Conservation (phyloP, 2,329 filamentous ascomycete genomes). For the Cladophialophora chaetospira region DNA sequence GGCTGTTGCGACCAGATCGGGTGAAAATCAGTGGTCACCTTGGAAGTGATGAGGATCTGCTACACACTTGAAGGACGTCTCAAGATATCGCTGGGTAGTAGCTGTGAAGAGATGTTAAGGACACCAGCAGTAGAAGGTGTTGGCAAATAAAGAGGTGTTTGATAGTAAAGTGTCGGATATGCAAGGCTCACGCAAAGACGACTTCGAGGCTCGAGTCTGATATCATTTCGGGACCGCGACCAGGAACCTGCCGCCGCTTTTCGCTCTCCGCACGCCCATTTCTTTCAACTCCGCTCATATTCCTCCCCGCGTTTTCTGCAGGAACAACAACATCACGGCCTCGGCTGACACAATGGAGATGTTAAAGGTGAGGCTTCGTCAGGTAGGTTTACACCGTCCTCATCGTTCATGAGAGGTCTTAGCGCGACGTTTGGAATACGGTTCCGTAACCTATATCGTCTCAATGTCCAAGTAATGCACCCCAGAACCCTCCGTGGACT, state of each 20-base stretch:
- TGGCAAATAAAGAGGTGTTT: not conserved
- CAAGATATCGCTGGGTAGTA: not conserved
- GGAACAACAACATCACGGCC: too few relatives aligned
- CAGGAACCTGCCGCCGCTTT: not conserved
- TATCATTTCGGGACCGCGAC: not conserved
- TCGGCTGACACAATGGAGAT: too few relatives aligned
- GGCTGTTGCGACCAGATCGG: not conserved
- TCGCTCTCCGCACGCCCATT: not conserved
- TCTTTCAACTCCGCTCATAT: not conserved
- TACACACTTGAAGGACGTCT: too few relatives aligned
- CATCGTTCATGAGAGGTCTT: too few relatives aligned
- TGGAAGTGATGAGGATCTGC: not conserved
- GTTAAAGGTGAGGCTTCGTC: too few relatives aligned
- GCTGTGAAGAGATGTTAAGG: not conserved
- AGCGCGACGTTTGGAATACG: too few relatives aligned
- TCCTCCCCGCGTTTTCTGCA: not conserved
- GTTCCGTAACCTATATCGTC: too few relatives aligned
- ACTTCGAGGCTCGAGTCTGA: slow-evolving; percentile 7
- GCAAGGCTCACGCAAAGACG: not conserved
- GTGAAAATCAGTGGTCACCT: not conserved
- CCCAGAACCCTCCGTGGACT: not conserved
- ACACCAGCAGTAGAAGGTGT: not conserved
- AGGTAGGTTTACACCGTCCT: too few relatives aligned
- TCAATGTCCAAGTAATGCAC: not conserved
- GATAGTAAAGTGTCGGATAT: slow-evolving; percentile 5